These are phyloP conservation scores for Candida maris DNA, from an alignment of 805 yeast species.

Conservation along the genomic window DNA sequence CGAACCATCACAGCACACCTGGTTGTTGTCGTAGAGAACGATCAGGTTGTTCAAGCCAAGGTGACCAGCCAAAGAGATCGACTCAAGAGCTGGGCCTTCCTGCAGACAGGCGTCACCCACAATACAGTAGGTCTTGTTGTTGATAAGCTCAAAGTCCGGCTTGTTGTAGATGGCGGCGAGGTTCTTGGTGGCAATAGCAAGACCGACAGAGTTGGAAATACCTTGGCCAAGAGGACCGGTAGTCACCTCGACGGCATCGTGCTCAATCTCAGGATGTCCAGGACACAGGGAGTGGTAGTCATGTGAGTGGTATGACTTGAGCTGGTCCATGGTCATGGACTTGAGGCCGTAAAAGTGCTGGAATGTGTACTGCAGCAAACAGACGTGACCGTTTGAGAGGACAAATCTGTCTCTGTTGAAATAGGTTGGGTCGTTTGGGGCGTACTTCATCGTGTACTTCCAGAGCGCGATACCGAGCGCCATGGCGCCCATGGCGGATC, in stretches of 20 bases:
- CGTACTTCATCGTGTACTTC: constrained; percentile 70
- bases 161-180: constrained; percentile 91
- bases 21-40: constrained; percentile 94
- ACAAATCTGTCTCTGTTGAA: constrained; percentile 94
- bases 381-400: constrained; percentile 94
- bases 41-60: constrained; percentile 87
- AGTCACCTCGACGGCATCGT: constrained; percentile 94
- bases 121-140: constrained; percentile 73
- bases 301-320: constrained; percentile 71
- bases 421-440: constrained; percentile 90
- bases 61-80: constrained; percentile 94
- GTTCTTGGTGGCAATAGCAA: constrained; percentile 91
- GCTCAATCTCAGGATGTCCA: constrained; percentile 94
- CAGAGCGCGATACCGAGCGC: constrained; percentile 89
- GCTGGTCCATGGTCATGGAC: constrained; percentile 69
- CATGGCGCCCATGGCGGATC: constrained; percentile 98
- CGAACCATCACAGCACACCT: constrained; percentile 93
- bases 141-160: constrained; percentile 70
- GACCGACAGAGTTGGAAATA: constrained; percentile 91
- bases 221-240: constrained; percentile 99
- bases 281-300: constrained; percentile 88
- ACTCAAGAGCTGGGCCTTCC: constrained; percentile 97
- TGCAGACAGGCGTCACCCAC: constrained; percentile 97
- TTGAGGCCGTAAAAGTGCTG: constrained; percentile 85
- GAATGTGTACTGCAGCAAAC: constrained; percentile 82